Conservation (phyloP, 75 land plant species). For the Selaginella moellendorffii region DNA sequence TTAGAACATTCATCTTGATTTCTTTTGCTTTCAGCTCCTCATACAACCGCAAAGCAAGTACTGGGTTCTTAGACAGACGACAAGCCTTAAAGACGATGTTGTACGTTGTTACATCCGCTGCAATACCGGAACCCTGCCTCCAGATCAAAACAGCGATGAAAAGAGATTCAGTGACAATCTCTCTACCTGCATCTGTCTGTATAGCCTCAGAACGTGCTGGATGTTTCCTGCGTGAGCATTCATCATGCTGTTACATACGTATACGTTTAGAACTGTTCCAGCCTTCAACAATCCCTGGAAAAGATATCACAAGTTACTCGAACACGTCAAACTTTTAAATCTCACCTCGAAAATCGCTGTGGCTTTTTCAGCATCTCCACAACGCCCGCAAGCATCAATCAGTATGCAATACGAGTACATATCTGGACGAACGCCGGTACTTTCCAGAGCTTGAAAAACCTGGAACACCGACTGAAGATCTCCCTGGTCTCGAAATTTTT, state of each 20-base stretch:
- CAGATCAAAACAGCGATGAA: background rate
- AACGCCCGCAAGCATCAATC: conserved; percentile 70
- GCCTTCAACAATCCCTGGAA: conserved; percentile 46
- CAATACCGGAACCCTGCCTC: conserved; percentile 44
- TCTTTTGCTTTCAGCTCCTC: conserved; percentile 29
- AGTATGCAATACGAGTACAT: conserved; percentile 50
- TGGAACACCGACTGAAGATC: conserved; percentile 45
- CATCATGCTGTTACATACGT: conserved; percentile 78
- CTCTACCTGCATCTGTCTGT: conserved; percentile 59
- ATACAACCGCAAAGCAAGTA: conserved; percentile 46
- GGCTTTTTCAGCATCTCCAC: conserved; percentile 47
- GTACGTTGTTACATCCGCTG: conserved; percentile 52
- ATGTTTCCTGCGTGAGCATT: conserved; percentile 60
- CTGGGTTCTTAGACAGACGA: conserved; percentile 42
- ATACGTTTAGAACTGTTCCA: conserved; percentile 41
- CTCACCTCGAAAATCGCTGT: conserved; percentile 55
- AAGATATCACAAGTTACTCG: conserved; percentile 4
- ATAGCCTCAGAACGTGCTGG: conserved; percentile 37
- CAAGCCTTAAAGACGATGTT: conserved; percentile 73
- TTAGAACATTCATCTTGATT: conserved; percentile 50
- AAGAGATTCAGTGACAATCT: background rate
- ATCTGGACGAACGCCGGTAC: conserved; percentile 28
- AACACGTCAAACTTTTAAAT: background rate
- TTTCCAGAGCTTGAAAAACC: conserved; percentile 43
- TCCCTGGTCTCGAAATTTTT: conserved; percentile 54